Base-by-base conservation (phyloP, 805 yeast species). In the Metschnikowia henanensis region DNA sequence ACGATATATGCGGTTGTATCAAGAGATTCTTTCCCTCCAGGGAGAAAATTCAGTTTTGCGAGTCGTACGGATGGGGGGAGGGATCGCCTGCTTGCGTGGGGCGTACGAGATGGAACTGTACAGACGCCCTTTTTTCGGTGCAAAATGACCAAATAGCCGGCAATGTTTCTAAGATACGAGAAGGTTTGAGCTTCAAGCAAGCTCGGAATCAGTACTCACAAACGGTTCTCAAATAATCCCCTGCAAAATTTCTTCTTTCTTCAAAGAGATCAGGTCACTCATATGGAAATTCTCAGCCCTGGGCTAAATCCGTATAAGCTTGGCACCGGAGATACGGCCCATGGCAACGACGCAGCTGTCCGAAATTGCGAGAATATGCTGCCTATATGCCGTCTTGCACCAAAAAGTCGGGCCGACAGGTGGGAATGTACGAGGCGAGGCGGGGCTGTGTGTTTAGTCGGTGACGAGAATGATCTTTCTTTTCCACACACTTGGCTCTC, bases 21-120 rank as follows among this genome's bases (percentile, higher is more conserved):
- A 16, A 25, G 21, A 25, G 6, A 18, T n/a, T 33, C 18, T 15
- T 16, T 28, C 38, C 34, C 33, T 16, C 5, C 20, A 23, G 23
- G 28, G 33, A 39, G 43, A 35, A 41, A 41, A 41, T 30, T 23
- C 25, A 17, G 30, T 21, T 34, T 35, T 41, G 38, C 44, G 44
- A 22, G 13, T 21, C 26, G n/a, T 16, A 25, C 30, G 23, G 32
- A 12, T 19, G 44, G 44, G 39, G 29, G 36, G 12, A 23, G 22
- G 30, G 21, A 26, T 15, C 34, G 15, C 26, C 32, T 30, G 35
- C 35, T 36, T 42, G 41, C 41, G 45, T 42, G 41, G 38, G 46
- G 39, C 46, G 38, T 37, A 42, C 41, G 38, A 33, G 34, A 32
- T 37, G 41, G 41, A 42, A 42, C 46, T 37, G 46, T 42, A 37